Base-by-base conservation (phyloP, 2,329 filamentous ascomycete genomes). In the Aaosphaeria arxii region DNA sequence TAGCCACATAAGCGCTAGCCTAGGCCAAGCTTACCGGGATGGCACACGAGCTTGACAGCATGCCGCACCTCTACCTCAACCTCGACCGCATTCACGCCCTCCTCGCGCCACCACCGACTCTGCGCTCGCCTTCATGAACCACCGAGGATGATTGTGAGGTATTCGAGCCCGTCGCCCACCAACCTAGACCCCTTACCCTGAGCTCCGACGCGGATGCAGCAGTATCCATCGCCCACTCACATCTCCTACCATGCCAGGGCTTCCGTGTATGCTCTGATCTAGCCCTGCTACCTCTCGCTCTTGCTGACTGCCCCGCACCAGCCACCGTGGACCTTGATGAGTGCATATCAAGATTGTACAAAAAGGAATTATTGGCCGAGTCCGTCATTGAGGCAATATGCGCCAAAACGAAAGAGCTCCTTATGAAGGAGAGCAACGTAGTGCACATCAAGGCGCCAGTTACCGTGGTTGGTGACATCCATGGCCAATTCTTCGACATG, bases 351-450 rank as follows among this genome's bases (percentile, higher is more conserved):
- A 88, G 92, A 59, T 83, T 99, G 46, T 97, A 97, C 76, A 92
- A 94, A 69, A 96, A 96, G 71, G 94, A 97, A 72, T 83, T 99
- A 51, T 84, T 99, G 50, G 91, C 94, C 63, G 94, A 99, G 74
- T 96, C 92, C 39, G 91, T 99, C 58, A 92, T 99, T 73, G 94
- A 99, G 77, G 94, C 94, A 64, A 92, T 99, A 84, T 99, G 94
- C 77, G 91, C 94, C 72, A 99, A 99, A 73, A 94, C 95, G 24
- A 99, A 99, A 70, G 94, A 99, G 77, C 80, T 99, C 61, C 82
- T 99, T 60, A 99, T 99, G 94, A 92, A 95, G 69, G 94, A 99
- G 83, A 97, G 92, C 82, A 99, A 99, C 74, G 94, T 99, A 54
- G 94, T 99, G 51, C 94, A 99, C 71, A 95, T 99, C 54, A 85